Evolutionary conservation across 176 grass and related monocot genomes (phyloP).

Genomic region (Pontederia crassipes): DNA sequence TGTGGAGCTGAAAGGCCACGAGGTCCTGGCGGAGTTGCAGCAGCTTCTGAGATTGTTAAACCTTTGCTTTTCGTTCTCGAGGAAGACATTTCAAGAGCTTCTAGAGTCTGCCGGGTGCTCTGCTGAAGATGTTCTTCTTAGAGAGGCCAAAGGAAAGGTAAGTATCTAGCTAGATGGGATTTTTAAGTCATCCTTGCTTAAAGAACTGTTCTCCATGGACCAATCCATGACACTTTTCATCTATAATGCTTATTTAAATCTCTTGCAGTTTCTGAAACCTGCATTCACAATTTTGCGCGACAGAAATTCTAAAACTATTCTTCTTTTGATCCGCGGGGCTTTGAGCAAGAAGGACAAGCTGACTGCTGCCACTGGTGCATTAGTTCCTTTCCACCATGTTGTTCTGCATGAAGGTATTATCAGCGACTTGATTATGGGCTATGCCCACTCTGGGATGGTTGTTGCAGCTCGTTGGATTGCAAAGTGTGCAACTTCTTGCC

Average conservation of each 20-base stretch:
- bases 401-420: slow-evolving; percentile 32
- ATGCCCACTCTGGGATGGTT: slow-evolving; percentile 72
- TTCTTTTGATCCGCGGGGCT: slow-evolving; percentile 91
- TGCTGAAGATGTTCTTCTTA: slow-evolving; percentile 70
- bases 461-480: slow-evolving; percentile 59
- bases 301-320: slow-evolving; percentile 53
- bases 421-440: slow-evolving; percentile 37
- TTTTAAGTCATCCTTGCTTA: not conserved
- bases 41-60: slow-evolving; percentile 68
- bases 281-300: slow-evolving; percentile 61
- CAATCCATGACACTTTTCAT: slow-evolving; percentile 9
- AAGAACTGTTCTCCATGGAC: not conserved
- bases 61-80: slow-evolving; percentile 82
- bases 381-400: slow-evolving; percentile 66
- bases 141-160: slow-evolving; percentile 80
- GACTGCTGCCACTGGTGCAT: slow-evolving; percentile 66
- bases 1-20: slow-evolving; percentile 46
- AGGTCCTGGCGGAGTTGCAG: slow-evolving; percentile 70
- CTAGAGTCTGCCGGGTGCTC: slow-evolving; percentile 64
- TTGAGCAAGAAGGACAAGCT: slow-evolving; percentile 72
- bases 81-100: slow-evolving; percentile 75
- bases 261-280: slow-evolving; percentile 84
- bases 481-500: slow-evolving; percentile 43
- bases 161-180: slow-evolving; percentile 14
- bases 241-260: slow-evolving; percentile 13